phyloP scores from a whole-genome alignment of 2,329 filamentous ascomycete species.

The Cercospora sojina region DNA sequence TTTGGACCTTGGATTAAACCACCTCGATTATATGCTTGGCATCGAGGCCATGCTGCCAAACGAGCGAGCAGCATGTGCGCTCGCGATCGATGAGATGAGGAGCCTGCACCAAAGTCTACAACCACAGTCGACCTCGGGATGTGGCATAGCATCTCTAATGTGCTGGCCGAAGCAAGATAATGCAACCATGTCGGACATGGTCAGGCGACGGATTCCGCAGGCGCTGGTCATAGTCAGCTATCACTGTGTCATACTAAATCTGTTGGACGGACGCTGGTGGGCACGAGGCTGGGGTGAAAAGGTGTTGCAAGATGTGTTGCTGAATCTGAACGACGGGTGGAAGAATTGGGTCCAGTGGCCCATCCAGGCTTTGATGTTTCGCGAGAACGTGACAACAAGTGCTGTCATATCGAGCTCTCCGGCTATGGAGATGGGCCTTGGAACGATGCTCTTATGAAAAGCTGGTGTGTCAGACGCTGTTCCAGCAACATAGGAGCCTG shows the following conservation, averaged over 20 bases:
- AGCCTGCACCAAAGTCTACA: constrained; percentile 19
- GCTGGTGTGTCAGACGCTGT: not conserved
- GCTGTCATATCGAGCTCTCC: not conserved
- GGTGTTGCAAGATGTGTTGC: constrained; percentile 31
- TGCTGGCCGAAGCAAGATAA: constrained; percentile 36
- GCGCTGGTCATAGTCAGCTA: constrained; percentile 35
- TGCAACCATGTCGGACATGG: constrained; percentile 27
- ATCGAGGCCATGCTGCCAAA: constrained; percentile 34
- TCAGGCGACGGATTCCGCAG: constrained; percentile 33
- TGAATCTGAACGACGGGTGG: constrained; percentile 31
- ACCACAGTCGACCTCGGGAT: not conserved
- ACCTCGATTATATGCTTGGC: constrained; percentile 37
- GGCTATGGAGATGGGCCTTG: not conserved
- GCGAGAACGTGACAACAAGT: constrained; percentile 7
- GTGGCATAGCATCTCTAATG: constrained; percentile 32
- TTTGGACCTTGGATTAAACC: constrained; percentile 34
- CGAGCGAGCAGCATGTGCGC: constrained; percentile 29
- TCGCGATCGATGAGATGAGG: constrained; percentile 31
- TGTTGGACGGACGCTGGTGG: constrained; percentile 35
- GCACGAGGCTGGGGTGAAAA: constrained; percentile 29
- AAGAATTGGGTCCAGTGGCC: constrained; percentile 37
- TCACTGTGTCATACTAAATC: constrained; percentile 34
- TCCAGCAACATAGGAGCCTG: not conserved
- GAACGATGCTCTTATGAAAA: constrained; percentile 6
- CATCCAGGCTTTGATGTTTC: constrained; percentile 29